Conservation (phyloP, 768 basidiomycete genomes). For the Suillus subaureus region DNA sequence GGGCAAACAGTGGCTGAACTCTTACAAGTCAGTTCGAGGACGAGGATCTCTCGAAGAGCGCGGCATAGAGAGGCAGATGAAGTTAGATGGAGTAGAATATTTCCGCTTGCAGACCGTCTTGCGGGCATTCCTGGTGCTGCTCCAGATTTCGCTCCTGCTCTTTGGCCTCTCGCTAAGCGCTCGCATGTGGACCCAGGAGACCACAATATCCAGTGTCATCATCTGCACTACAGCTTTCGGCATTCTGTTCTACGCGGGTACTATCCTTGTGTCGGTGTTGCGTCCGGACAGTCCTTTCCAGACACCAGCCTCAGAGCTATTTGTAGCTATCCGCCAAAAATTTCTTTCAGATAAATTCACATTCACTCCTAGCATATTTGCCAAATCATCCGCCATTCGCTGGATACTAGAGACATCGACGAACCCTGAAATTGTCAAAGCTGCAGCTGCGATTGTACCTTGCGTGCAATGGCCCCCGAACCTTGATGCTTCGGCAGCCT, state of each 20-base stretch:
- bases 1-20: neutral
- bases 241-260: constrained; percentile 17
- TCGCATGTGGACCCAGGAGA: constrained; percentile 15
- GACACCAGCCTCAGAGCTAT: constrained; percentile 16
- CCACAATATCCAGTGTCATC: constrained; percentile 10
- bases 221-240: constrained; percentile 15
- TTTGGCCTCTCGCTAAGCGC: constrained; percentile 19
- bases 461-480: neutral
- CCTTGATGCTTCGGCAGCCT: neutral
- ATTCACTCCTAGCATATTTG: neutral
- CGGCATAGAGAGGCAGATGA: constrained; percentile 17
- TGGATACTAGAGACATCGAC: neutral
- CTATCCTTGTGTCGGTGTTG: constrained; percentile 13
- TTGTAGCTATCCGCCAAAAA: constrained; percentile 1
- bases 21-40: neutral
- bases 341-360: neutral
- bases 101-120: constrained; percentile 20
- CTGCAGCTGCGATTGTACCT: neutral
- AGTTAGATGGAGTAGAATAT: constrained; percentile 17
- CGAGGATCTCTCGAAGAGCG: constrained; percentile 11
- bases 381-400: neutral
- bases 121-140: constrained; percentile 16
- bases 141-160: constrained; percentile 25
- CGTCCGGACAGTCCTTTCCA: constrained; percentile 18
- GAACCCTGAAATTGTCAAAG: neutral